A percentile compares a stretch with the other conserved stretches of the same genome.
phyloP scores from a whole-genome alignment of 106 monocot genomes.

The Dendrobium chrysotoxum region DNA sequence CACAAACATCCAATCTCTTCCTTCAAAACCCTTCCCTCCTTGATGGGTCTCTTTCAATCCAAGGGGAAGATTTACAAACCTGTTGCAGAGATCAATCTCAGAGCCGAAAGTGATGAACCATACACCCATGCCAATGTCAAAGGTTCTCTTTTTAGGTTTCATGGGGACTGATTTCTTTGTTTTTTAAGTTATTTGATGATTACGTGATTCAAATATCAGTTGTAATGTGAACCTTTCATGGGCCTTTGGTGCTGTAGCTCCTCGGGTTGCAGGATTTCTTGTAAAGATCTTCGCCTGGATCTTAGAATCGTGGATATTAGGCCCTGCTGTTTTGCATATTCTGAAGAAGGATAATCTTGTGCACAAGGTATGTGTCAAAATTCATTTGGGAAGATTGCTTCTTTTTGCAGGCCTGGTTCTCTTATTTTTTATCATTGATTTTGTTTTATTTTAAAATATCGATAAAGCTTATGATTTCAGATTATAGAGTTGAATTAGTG shows the following conservation, averaged over 20 bases:
- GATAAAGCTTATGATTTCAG: too few species aligned
- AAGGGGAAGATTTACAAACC: conserved; percentile 68
- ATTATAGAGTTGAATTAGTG: too few species aligned
- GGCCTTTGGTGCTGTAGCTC: conserved; percentile 38
- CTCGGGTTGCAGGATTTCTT: conserved; percentile 72
- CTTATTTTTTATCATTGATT: too few species aligned
- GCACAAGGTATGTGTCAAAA: conserved; percentile 50
- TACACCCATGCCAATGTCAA: conserved; percentile 72
- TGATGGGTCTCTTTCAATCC: conserved; percentile 62
- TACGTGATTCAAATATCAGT: background rate
- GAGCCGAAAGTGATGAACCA: conserved; percentile 47
- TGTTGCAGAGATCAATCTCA: conserved; percentile 54
- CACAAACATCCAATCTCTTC: background rate
- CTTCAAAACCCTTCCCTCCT: background rate
- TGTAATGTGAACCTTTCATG: background rate
- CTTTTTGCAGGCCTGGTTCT: too few species aligned
- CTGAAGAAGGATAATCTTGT: conserved; percentile 69
- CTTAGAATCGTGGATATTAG: conserved; percentile 62
- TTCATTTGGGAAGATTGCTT: background rate
- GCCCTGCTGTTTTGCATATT: conserved; percentile 39
- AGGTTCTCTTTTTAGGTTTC: conserved; percentile 27
- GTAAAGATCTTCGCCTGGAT: conserved; percentile 87
- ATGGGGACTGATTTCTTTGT: background rate
- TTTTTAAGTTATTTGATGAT: background rate
- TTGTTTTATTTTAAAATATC: too few species aligned